These are phyloP conservation scores for Sordaria brevicollis DNA, from an alignment of 495 filamentous ascomycete genomes.

Conservation along the genomic window DNA sequence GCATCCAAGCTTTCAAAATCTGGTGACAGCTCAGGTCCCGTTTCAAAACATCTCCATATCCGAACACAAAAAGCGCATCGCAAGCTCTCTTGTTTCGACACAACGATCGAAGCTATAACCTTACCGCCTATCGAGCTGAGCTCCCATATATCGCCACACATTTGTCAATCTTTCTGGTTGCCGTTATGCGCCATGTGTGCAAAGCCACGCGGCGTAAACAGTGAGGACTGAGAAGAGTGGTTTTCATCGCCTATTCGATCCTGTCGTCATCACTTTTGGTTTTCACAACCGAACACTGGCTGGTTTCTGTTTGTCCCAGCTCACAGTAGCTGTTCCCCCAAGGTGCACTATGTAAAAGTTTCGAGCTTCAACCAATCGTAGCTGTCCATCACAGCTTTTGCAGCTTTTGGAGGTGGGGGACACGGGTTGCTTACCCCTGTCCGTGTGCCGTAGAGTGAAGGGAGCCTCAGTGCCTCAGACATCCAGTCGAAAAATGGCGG, in stretches of 20 bases:
- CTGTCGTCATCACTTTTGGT: background rate
- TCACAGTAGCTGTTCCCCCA: background rate
- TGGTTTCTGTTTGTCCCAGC: background rate
- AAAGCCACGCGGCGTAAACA: background rate
- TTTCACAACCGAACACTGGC: background rate
- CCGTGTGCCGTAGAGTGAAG: background rate
- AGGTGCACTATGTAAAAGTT: background rate
- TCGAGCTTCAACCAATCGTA: background rate
- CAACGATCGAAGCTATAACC: background rate
- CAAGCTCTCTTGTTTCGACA: background rate
- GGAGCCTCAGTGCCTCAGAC: slow-evolving; percentile 26
- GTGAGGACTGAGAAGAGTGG: background rate
- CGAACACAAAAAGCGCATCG: background rate
- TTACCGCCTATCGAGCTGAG: background rate
- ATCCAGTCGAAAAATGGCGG: slow-evolving; percentile 5
- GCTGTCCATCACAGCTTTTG: background rate
- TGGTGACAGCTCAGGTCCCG: background rate
- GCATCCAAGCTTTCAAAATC: background rate
- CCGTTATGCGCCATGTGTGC: background rate
- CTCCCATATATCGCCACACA: background rate
- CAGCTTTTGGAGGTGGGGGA: background rate
- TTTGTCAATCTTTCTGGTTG: background rate
- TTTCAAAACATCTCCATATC: background rate
- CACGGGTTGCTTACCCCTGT: background rate
- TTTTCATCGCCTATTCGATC: background rate